A percentile compares a stretch with the other conserved stretches of the same genome.
These are phyloP conservation scores for Colletotrichum caudatum DNA, from an alignment of 2,329 filamentous ascomycete species.

Conservation along the genomic window DNA sequence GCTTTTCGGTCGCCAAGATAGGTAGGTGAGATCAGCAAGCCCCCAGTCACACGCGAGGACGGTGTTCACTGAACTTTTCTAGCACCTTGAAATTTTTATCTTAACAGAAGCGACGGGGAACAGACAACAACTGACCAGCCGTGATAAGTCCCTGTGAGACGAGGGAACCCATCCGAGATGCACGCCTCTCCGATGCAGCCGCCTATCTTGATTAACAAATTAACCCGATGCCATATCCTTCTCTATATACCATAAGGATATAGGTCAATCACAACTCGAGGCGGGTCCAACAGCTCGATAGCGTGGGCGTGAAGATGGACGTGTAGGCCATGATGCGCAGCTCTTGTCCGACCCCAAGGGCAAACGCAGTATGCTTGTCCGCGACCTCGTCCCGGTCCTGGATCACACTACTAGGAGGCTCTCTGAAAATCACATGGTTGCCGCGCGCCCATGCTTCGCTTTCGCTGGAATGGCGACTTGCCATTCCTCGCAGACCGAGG, in stretches of 20 bases:
- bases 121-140: neutral
- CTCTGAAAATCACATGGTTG: conserved; percentile 39
- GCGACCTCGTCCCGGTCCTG: neutral
- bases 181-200: neutral
- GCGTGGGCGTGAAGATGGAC: conserved; percentile 8
- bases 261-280: neutral
- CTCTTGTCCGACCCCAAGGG: neutral
- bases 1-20: neutral
- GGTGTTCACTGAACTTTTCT: neutral
- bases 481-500: conserved; percentile 53
- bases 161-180: neutral
- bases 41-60: neutral
- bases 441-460: neutral
- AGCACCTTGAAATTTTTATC: neutral
- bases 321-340: neutral
- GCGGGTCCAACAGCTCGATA: conserved; percentile 1
- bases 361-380: neutral
- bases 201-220: neutral
- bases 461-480: conserved; percentile 41
- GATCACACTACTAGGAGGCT: neutral
- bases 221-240: neutral
- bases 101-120: neutral
- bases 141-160: neutral
- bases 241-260: conserved; percentile 15
- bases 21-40: neutral